Evolutionary conservation across 2,329 filamentous ascomycete genomes (phyloP), one percentile per base, ranked within the genome.

Genomic region (Ambrosiella xylebori): DNA sequence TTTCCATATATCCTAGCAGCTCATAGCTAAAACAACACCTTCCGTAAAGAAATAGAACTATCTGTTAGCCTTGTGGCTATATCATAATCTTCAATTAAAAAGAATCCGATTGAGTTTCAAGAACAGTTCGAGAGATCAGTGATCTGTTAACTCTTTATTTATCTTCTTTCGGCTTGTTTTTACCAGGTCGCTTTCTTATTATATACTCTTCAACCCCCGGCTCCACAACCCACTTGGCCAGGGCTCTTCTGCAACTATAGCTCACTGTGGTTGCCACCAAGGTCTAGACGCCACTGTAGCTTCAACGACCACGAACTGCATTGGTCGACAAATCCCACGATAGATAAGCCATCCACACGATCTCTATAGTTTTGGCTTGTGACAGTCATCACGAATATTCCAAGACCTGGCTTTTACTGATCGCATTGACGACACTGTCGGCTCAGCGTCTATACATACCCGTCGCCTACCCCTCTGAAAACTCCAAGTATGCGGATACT

Each of bases 401-500:
- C 27, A 3, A 27, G 27, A 27, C 27, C 27, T 27, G 27, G 27
- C 4, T 27, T 35, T 7, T 36, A 7, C 27, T 36, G 13, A 35
- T 19, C 47, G 19, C 47, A 27, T 36, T 19, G 19, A 15, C 13
- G 47, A 19, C 3, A 27, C 19, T 11, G 8, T 35, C 19, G 17
- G 11, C 47, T 36, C 9, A n/a, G 47, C 3, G 19, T 11, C 19
- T 6, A 36, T 51, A 51, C 19, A 36, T 2, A 44, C 41, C 27
- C 35, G 27, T 56, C 38, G 8, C 27, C 39, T 57, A 50, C 19
- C 51, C 44, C 9, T 17, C 44, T 5, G 35, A 51, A 41, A 51
- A 41, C 38, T 53, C 35, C 37, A 41, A 17, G 15, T 36, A 61
- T 61, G 59, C 56, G 59, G 52, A 56, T 61, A 55, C 17, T 61